Base-by-base conservation (phyloP, 2,329 filamentous ascomycete genomes). In the Botrytis fabae region DNA sequence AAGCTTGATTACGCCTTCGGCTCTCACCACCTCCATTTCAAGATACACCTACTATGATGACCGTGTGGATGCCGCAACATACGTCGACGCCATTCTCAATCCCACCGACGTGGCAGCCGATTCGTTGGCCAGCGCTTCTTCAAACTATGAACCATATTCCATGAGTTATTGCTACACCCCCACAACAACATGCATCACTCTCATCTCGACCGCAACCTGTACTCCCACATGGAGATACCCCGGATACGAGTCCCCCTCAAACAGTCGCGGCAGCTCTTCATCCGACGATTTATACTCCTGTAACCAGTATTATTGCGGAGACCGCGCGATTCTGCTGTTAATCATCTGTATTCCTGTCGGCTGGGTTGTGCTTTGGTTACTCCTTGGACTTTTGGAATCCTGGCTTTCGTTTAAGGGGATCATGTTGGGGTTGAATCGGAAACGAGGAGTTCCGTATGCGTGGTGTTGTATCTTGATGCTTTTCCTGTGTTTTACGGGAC, bases 321-420 rank as follows among this genome's bases (percentile, higher is more conserved):
- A 69, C 75, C 1, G 74, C 75, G n/a, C 70, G 48, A 6, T 65
- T 5, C 59, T 63, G 70, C 3, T 76, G 71, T 40, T 46, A 28
- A 1, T n/a, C 74, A 40, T 73, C 72, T 40, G 57, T 61, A 18
- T 69, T 59, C 28, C 69, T 61, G 38, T 70, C 68, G 4, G 63
- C 69, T 8, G 76, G 75, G 20, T 60, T 51, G 22, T 28, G 16
- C 35, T 77, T 18, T 78, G 75, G 75, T 20, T 77, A 2, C 9
- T 75, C 32, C 38, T 76, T 48, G 76, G 76, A 2, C 57, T 78
- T 8, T 63, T 68, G 16, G 76, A 78, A 54, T 73, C 46, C 38
- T 78, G 76, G 76, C 20, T 74, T 28, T 76, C 75, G 2, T 78
- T 78, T 51, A 75, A 76, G 38, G 76, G 76, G 2, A 60, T 78